Conservation (phyloP, 192 early-diverging fungal species). For the Gigaspora rosea region DNA sequence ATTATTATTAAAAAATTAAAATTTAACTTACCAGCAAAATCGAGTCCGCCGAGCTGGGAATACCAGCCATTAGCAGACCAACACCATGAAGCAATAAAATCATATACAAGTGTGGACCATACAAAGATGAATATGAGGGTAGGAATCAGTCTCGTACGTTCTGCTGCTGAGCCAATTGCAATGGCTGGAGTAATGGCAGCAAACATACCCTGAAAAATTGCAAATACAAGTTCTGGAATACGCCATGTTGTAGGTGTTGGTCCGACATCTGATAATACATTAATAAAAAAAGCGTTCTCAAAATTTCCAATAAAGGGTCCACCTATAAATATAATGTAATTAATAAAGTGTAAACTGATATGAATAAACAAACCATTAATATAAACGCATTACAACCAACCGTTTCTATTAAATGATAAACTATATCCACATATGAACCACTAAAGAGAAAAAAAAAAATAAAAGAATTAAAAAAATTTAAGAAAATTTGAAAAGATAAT, state of each 20-base stretch:
- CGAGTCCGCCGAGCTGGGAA: conserved; percentile 49
- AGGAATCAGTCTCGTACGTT: conserved; percentile 59
- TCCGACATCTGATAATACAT: conserved; percentile 49
- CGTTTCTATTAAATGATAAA: conserved; percentile 65
- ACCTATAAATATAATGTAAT: no score
- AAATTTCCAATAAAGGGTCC: conserved; percentile 71
- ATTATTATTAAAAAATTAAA: no score
- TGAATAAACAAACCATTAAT: no score
- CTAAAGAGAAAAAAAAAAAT: conserved; percentile 67
- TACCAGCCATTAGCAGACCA: conserved; percentile 79
- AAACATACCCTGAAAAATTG: conserved; percentile 69
- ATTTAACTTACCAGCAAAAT: no score
- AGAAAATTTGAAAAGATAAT: conserved; percentile 48
- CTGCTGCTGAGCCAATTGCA: conserved; percentile 60
- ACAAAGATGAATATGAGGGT: conserved; percentile 58
- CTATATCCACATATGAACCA: conserved; percentile 78
- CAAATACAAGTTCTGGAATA: conserved; percentile 59
- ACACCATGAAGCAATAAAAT: conserved; percentile 66
- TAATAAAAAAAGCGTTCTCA: conserved; percentile 58
- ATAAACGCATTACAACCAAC: conserved; percentile 37
- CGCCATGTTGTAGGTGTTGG: conserved; percentile 60
- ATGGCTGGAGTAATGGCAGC: conserved; percentile 60
- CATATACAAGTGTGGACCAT: conserved; percentile 67
- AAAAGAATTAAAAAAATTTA: conserved; percentile 34
- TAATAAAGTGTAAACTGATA: no score